phyloP scores from a whole-genome alignment of 495 filamentous ascomycete species.

The Penicillium crystallinum region DNA sequence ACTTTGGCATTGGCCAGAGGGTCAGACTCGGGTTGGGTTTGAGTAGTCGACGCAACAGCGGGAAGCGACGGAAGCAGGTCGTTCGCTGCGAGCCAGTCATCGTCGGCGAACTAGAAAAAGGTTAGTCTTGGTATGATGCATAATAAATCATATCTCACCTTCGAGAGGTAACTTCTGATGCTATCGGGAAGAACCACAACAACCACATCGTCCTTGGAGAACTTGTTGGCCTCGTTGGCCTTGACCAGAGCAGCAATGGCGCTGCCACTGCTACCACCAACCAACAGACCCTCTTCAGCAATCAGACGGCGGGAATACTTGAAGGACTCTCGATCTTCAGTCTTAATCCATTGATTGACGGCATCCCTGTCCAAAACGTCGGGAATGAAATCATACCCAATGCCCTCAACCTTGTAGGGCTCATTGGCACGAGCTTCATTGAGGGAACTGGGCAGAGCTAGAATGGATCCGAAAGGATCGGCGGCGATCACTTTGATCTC shows the following conservation, averaged over 20 bases:
- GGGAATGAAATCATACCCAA: slow-evolving; percentile 97
- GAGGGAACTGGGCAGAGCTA: slow-evolving; percentile 71
- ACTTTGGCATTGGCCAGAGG: slow-evolving; percentile 70
- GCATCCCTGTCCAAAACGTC: slow-evolving; percentile 77
- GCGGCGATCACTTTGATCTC: slow-evolving; percentile 82
- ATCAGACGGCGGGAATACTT: slow-evolving; percentile 83
- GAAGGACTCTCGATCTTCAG: slow-evolving; percentile 88
- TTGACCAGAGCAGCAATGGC: slow-evolving; percentile 81
- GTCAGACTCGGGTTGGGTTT: slow-evolving; percentile 39
- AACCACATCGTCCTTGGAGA: slow-evolving; percentile 73
- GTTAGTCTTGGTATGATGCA: slow-evolving; percentile 5
- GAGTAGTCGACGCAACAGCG: slow-evolving; percentile 43
- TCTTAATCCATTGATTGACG: slow-evolving; percentile 98
- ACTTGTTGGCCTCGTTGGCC: slow-evolving; percentile 66
- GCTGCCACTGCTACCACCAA: slow-evolving; percentile 91
- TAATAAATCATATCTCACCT: slow-evolving; percentile 40
- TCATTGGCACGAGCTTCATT: slow-evolving; percentile 77
- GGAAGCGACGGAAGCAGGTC: slow-evolving; percentile 66
- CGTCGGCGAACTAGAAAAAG: slow-evolving; percentile 72
- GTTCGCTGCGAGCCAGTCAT: slow-evolving; percentile 96
- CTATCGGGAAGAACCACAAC: slow-evolving; percentile 92
- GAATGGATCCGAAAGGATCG: slow-evolving; percentile 83
- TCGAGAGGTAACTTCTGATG: slow-evolving; percentile 96
- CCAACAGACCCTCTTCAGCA: slow-evolving; percentile 88
- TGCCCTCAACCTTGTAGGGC: slow-evolving; percentile 96